A percentile compares a stretch with the other conserved stretches of the same genome.
Evolutionary conservation across 495 filamentous ascomycete genomes (phyloP).

Genomic region (Cudoniella acicularis): DNA sequence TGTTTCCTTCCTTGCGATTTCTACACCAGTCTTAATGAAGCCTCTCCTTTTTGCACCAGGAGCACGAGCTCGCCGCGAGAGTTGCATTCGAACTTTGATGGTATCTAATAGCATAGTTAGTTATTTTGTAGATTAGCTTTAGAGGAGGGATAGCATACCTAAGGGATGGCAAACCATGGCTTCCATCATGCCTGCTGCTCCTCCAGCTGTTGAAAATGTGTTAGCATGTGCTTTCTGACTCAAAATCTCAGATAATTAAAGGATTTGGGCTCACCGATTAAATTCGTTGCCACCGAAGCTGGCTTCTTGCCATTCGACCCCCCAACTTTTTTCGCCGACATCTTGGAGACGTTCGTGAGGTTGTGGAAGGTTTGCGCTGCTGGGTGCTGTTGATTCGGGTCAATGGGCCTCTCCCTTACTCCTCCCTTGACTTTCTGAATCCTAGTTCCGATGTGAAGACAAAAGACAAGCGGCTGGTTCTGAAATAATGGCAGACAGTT

Average conservation of each 20-base stretch:
- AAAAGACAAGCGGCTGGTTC: no score
- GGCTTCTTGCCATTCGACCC: slow-evolving; percentile 71
- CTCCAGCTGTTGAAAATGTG: slow-evolving; percentile 67
- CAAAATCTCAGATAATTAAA: not conserved
- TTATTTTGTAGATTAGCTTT: not conserved
- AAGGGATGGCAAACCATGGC: slow-evolving; percentile 95
- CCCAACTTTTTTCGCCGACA: slow-evolving; percentile 61
- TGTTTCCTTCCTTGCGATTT: slow-evolving; percentile 87
- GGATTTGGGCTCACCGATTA: slow-evolving; percentile 67
- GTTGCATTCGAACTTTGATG: slow-evolving; percentile 99
- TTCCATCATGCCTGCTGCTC: slow-evolving; percentile 99
- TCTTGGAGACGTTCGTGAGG: slow-evolving; percentile 26
- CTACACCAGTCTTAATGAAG: slow-evolving; percentile 80
- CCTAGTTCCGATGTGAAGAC: not conserved
- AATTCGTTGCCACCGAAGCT: slow-evolving; percentile 82
- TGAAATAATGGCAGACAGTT: no score
- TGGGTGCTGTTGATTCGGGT: slow-evolving; percentile 6
- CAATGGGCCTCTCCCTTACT: slow-evolving; percentile 8
- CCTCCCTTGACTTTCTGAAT: not conserved
- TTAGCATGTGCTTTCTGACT: slow-evolving; percentile 22
- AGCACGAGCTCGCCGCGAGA: slow-evolving; percentile 77
- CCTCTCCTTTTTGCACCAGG: slow-evolving; percentile 80
- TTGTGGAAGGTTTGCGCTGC: slow-evolving; percentile 3
- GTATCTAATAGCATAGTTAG: slow-evolving; percentile 55
- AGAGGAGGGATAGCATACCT: slow-evolving; percentile 50